Percentiles rank a stretch among this genome's conserved stretches.
These are phyloP conservation scores for Candida chilensis DNA, from an alignment of 805 yeast species.

Conservation along the genomic window DNA sequence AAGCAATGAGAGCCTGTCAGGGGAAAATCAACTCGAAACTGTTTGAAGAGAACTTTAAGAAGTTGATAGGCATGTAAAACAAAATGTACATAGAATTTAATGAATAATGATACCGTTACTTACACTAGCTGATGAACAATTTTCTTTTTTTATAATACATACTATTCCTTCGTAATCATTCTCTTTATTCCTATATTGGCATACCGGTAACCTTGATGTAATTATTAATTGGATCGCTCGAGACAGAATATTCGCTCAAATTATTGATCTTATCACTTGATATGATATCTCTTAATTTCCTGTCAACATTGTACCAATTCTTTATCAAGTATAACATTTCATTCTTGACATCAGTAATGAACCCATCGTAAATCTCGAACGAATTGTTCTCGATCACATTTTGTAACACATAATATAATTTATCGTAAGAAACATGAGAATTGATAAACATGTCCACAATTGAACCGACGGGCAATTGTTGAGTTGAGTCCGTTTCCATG, in stretches of 20 bases:
- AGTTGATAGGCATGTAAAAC: no score
- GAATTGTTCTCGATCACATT: conserved; percentile 54
- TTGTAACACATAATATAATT: conserved; percentile 54
- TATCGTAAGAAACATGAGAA: conserved; percentile 56
- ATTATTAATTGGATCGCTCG: conserved; percentile 48
- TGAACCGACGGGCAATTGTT: conserved; percentile 39
- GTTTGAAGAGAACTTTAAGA: conserved; percentile 21
- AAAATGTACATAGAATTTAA: no score
- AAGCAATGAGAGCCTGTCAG: conserved; percentile 71
- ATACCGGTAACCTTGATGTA: conserved; percentile 31
- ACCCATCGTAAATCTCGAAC: conserved; percentile 41
- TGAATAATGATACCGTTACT: no score
- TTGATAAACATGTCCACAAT: conserved; percentile 54
- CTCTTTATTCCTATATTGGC: background rate
- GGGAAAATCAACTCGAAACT: conserved; percentile 42
- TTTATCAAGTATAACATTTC: conserved; percentile 61
- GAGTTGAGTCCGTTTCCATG: conserved; percentile 17
- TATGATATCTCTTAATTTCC: conserved; percentile 50
- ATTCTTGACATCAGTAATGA: conserved; percentile 25
- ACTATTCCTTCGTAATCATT: no score
- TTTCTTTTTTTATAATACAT: no score
- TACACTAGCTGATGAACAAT: no score
- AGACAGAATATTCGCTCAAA: conserved; percentile 36
- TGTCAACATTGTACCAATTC: conserved; percentile 59
- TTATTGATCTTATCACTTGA: conserved; percentile 32